Evolutionary conservation across 2,329 filamentous ascomycete species (phyloP).

Genomic region (Ceratocystis huliohia): DNA sequence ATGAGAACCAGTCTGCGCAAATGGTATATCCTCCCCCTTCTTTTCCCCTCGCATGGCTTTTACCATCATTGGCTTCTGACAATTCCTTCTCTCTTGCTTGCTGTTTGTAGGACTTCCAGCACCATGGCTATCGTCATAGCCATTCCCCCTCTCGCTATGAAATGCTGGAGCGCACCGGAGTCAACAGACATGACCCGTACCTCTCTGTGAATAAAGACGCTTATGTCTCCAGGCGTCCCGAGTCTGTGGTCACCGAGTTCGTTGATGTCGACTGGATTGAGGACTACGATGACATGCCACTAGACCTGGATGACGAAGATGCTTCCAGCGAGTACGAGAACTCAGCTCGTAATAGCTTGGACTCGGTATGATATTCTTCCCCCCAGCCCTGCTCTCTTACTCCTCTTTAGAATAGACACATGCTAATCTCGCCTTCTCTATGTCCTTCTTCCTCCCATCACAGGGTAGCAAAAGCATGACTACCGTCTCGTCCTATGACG

Average conservation of each 20-base stretch:
- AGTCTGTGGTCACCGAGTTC: constrained; percentile 63
- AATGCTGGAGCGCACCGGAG: constrained; percentile 40
- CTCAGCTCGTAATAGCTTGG: constrained; percentile 53
- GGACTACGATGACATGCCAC: constrained; percentile 31
- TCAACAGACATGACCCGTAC: constrained; percentile 40
- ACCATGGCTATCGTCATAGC: constrained; percentile 12
- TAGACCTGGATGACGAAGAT: constrained; percentile 25
- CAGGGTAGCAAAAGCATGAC: constrained; percentile 67
- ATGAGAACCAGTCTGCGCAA: constrained; percentile 10
- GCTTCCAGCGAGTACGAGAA: constrained; percentile 46
- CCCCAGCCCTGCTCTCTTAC: neutral
- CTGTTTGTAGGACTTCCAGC: constrained; percentile 16
- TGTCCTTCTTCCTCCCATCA: constrained; percentile 20
- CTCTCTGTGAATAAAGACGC: constrained; percentile 44
- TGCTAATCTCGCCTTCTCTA: neutral
- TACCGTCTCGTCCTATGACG: constrained; percentile 77
- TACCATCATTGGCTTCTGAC: neutral
- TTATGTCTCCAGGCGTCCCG: constrained; percentile 38
- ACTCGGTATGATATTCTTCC: constrained; percentile 48
- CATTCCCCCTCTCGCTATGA: constrained; percentile 25
- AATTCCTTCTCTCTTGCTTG: too few species aligned
- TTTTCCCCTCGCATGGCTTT: neutral
- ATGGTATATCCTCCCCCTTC: constrained; percentile 6
- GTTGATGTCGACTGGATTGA: constrained; percentile 66
- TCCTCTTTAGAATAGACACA: neutral